phyloP scores from a whole-genome alignment of 805 yeast genomes.

The Kodamaea sagamina region DNA sequence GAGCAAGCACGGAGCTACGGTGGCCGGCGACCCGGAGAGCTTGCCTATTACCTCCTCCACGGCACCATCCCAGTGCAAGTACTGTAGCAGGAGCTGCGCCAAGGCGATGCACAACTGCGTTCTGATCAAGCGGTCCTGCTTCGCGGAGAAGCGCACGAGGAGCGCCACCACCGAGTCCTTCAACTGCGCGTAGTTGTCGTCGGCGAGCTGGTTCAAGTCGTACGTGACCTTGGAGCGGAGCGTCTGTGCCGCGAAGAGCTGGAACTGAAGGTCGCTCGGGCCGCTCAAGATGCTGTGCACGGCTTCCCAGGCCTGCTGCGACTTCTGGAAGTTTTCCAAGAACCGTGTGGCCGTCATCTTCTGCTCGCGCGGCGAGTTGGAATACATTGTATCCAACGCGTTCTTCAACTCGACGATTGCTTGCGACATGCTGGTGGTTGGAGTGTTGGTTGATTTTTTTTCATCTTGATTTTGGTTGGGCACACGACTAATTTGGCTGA shows the following conservation, averaged over 20 bases:
- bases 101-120: constrained; percentile 82
- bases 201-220: constrained; percentile 78
- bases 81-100: constrained; percentile 81
- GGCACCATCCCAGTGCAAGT: constrained; percentile 69
- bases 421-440: constrained; percentile 7
- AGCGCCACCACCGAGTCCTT: constrained; percentile 67
- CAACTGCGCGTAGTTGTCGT: constrained; percentile 55
- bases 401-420: constrained; percentile 33
- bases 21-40: constrained; percentile 40
- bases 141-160: constrained; percentile 44
- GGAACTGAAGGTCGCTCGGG: constrained; percentile 51
- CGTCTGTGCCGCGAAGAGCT: constrained; percentile 89
- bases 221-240: constrained; percentile 80
- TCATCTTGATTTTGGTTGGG: constrained; percentile 5
- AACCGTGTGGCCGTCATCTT: constrained; percentile 53
- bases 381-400: constrained; percentile 53
- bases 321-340: constrained; percentile 81
- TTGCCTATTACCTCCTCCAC: constrained; percentile 62
- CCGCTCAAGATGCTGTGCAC: constrained; percentile 55
- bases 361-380: constrained; percentile 45
- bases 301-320: constrained; percentile 76
- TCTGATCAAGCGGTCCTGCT: constrained; percentile 55
- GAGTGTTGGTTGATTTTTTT: constrained; percentile 7
- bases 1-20: constrained; percentile 50
- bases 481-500: constrained; percentile 4